phyloP scores from a whole-genome alignment of 768 basidiomycete species.

The Lentinula aciculospora region DNA sequence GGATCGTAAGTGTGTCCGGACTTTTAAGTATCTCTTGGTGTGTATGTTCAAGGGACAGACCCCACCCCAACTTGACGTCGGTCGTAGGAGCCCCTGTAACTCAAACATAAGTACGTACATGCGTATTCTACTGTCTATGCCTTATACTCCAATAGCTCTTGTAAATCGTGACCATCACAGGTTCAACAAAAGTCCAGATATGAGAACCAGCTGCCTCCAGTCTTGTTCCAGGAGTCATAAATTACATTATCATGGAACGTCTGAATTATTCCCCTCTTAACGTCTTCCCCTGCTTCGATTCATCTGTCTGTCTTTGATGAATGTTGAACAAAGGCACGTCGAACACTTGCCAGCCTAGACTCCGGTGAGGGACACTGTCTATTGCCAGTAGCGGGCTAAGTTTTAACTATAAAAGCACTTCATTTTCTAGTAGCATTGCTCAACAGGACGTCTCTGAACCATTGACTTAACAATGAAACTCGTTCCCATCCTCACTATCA shows the following conservation, averaged over 20 bases:
- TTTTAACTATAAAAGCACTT: not conserved
- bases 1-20: too few relatives aligned
- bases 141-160: not conserved
- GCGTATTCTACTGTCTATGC: not conserved
- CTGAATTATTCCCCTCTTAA: not conserved
- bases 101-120: not conserved
- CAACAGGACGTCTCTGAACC: not conserved
- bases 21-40: too few relatives aligned
- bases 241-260: not conserved
- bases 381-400: too few relatives aligned
- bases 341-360: not conserved
- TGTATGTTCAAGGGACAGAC: too few relatives aligned
- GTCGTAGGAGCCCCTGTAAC: too few relatives aligned
- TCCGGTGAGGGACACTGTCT: too few relatives aligned
- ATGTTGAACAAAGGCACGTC: not conserved
- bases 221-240: not conserved
- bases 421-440: too few relatives aligned
- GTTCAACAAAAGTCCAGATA: not conserved
- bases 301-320: not conserved
- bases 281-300: too few relatives aligned
- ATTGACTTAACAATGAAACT: not conserved
- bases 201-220: not conserved
- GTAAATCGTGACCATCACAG: not conserved
- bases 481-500: not conserved
- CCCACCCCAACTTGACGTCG: too few relatives aligned